Percentiles rank a stretch among this genome's conserved stretches.
phyloP scores from a whole-genome alignment of 768 basidiomycete genomes.

The Scleroderma citrinum region DNA sequence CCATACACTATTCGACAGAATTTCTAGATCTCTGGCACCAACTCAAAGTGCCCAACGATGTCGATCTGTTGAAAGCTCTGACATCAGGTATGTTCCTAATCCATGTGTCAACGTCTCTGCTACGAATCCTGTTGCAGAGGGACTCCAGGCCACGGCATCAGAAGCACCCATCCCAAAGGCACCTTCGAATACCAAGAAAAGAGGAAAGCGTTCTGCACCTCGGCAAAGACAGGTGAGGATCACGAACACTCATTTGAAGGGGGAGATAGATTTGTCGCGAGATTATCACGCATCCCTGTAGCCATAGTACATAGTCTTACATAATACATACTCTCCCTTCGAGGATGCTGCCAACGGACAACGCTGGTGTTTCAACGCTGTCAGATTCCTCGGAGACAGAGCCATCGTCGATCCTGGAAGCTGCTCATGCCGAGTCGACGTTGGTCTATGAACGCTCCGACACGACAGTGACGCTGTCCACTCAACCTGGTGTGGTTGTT shows the following conservation, averaged over 20 bases:
- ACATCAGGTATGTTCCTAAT: slow-evolving; percentile 49
- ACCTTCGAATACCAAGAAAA: slow-evolving; percentile 63
- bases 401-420: too few species aligned
- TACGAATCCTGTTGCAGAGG: slow-evolving; percentile 42
- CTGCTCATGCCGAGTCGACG: too few species aligned
- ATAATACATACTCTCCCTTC: too few species aligned
- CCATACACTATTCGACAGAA: slow-evolving; percentile 41
- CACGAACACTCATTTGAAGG: slow-evolving; percentile 85
- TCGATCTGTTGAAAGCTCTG: slow-evolving; percentile 73
- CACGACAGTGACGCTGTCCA: neutral
- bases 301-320: too few species aligned
- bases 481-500: neutral
- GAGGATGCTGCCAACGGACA: too few species aligned
- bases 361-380: too few species aligned
- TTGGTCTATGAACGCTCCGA: too few species aligned
- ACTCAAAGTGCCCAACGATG: slow-evolving; percentile 79
- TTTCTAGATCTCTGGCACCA: slow-evolving; percentile 85
- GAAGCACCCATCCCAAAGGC: slow-evolving; percentile 52
- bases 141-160: slow-evolving; percentile 72
- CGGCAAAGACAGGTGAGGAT: slow-evolving; percentile 75
- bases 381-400: too few species aligned
- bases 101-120: neutral
- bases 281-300: slow-evolving; percentile 59
- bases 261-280: slow-evolving; percentile 77
- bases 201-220: slow-evolving; percentile 70